phyloP scores from a whole-genome alignment of 2,329 filamentous ascomycete species.

The Claviceps purpurea region DNA sequence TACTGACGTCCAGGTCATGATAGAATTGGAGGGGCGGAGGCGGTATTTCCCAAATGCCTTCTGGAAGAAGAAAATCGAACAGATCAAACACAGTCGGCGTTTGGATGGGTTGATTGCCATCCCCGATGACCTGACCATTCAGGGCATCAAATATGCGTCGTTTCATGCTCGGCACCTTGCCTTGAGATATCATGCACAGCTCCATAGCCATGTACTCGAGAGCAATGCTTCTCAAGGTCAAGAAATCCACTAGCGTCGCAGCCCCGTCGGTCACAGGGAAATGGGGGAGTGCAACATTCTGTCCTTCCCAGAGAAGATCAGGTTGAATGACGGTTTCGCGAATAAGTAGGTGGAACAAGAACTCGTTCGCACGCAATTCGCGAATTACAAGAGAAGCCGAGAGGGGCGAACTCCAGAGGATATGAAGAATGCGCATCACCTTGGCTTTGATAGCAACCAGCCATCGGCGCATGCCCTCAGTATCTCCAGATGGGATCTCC shows the following conservation, averaged over 20 bases:
- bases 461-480: constrained; percentile 51
- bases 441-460: constrained; percentile 55
- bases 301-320: constrained; percentile 60
- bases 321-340: constrained; percentile 58
- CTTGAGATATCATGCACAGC: constrained; percentile 61
- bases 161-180: constrained; percentile 57
- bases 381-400: constrained; percentile 62
- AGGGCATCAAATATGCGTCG: constrained; percentile 57
- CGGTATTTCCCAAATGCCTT: constrained; percentile 34
- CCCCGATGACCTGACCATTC: constrained; percentile 59
- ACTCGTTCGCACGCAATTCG: constrained; percentile 67
- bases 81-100: constrained; percentile 79
- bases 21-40: constrained; percentile 47
- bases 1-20: constrained; percentile 50
- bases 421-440: constrained; percentile 59
- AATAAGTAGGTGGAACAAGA: constrained; percentile 65
- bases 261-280: constrained; percentile 60
- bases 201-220: constrained; percentile 80
- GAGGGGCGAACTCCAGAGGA: constrained; percentile 72
- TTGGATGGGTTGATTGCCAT: constrained; percentile 50
- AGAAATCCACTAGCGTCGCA: constrained; percentile 59
- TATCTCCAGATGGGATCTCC: constrained; percentile 51
- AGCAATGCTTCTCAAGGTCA: constrained; percentile 61
- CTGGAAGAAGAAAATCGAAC: constrained; percentile 67
- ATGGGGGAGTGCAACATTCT: constrained; percentile 42